Conservation (phyloP, 345 rosid genomes). For the Melastoma malabathricum region DNA sequence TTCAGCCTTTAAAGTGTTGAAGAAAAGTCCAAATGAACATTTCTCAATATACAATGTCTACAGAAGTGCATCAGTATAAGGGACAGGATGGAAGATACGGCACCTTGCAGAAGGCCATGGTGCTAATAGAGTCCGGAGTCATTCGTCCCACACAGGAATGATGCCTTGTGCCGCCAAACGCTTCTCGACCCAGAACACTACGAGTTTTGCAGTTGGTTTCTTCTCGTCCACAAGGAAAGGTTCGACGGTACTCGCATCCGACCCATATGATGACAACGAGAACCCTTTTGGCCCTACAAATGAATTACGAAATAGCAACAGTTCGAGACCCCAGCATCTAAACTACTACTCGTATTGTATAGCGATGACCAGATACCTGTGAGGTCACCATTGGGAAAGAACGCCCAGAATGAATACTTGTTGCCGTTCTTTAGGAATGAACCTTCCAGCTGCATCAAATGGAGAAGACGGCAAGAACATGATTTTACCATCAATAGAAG, state of each 20-base stretch:
- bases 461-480: background rate
- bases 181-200: conserved; percentile 91
- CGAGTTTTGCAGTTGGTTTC: conserved; percentile 59
- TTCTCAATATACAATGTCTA: no score
- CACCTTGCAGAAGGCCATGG: conserved; percentile 5
- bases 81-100: background rate
- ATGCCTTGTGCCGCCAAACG: conserved; percentile 94
- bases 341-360: background rate
- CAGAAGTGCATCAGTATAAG: no score
- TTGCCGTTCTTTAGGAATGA: conserved; percentile 47
- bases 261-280: conserved; percentile 63
- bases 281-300: conserved; percentile 75
- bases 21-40: no score
- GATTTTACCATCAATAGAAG: background rate
- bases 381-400: conserved; percentile 64
- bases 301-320: background rate
- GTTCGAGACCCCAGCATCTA: background rate
- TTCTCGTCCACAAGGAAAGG: conserved; percentile 90
- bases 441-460: conserved; percentile 54
- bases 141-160: conserved; percentile 68
- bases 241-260: conserved; percentile 72
- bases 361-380: conserved; percentile 26
- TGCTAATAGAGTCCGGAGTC: conserved; percentile 3
- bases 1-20: no score
- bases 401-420: conserved; percentile 77